Evolutionary conservation across 1,284 basidiomycete species (phyloP), one percentile per base, ranked within the genome.

Genomic region (Leccinum idahoense): DNA sequence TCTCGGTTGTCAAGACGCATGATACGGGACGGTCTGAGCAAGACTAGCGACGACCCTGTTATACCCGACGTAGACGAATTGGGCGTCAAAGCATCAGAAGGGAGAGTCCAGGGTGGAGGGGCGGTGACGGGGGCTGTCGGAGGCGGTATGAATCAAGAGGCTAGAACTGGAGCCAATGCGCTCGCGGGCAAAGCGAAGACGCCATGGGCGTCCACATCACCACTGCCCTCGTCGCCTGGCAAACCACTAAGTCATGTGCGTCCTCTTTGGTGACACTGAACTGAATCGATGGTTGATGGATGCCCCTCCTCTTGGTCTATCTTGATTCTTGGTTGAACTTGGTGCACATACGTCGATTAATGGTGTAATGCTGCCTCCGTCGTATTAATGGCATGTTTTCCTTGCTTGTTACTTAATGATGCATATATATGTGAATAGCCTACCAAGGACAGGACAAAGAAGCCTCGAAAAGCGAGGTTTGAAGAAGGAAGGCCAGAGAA

Each of bases 191-290:
- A 53, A 66, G 67, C 65, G 59, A 74, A 67, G 62, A 70, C 63
- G 58, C 68, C 69, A 46, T 66, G 64, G 59, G 72, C 67, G 54
- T 64, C 71, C 3, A 65, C 69, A 64, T 67, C 77, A 61, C 73
- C 79, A 60, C 72, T 80, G 66, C 79, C 82, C 62, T 70, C 76
- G 29, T 77, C 81, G 61, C 75, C 81, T 63, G 81, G 82, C 67
- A 85, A 84, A 73, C 85, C 89, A 68, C 77, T 91, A 79, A 86
- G 83, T 77, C 90, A 92, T 86, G 89, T 92, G 84, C 87, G 89
- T 92, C 83, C 82, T 80, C 83, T 85, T 81, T 80, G 86, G 85
- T 85, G 79, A 86, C 82, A 78, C 60, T 73, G 60, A 69, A 67
- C 57, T 71, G 57, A 66, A 71, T 66, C 63, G 63, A 72, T 75